Percentiles rank a stretch among this genome's conserved stretches.
Evolutionary conservation across 2,329 filamentous ascomycete species (phyloP).

Genomic region (Falciphora oryzae): DNA sequence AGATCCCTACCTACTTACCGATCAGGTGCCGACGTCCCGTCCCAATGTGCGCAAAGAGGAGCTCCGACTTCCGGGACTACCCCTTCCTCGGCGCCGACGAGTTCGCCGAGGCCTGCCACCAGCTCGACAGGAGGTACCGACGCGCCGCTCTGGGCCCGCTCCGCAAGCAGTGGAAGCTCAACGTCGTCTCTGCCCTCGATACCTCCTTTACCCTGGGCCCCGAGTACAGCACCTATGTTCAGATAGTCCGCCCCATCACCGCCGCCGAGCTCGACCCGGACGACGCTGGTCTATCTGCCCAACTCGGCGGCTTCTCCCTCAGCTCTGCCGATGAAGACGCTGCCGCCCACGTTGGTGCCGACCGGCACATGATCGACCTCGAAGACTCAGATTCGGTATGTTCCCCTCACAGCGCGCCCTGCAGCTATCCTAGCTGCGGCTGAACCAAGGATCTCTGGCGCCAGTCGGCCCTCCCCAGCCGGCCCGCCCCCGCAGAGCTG

Average conservation of each 20-base stretch:
- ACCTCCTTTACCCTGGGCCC: slow-evolving; percentile 33
- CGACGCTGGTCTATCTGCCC: slow-evolving; percentile 39
- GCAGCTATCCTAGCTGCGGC: background rate
- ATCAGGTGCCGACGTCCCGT: slow-evolving; percentile 4
- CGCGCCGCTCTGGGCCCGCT: slow-evolving; percentile 50
- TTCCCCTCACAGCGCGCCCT: background rate
- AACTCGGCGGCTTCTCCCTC: slow-evolving; percentile 42
- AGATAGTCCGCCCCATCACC: slow-evolving; percentile 47
- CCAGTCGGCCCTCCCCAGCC: slow-evolving; percentile 36
- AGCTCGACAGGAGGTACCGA: slow-evolving; percentile 53
- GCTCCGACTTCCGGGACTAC: slow-evolving; percentile 44
- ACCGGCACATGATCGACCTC: slow-evolving; percentile 42
- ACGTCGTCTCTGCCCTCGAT: slow-evolving; percentile 45
- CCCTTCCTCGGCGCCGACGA: slow-evolving; percentile 57
- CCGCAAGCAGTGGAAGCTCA: slow-evolving; percentile 49
- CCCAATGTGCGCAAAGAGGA: slow-evolving; percentile 5
- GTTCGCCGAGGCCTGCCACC: slow-evolving; percentile 60
- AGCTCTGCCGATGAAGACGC: slow-evolving; percentile 5
- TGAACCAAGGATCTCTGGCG: background rate
- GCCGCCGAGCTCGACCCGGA: slow-evolving; percentile 33
- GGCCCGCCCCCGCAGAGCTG: slow-evolving; percentile 25
- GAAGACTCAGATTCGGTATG: slow-evolving; percentile 48
- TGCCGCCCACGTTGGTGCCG: slow-evolving; percentile 21
- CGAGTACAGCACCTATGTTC: slow-evolving; percentile 47
- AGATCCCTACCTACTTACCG: background rate